Conservation (phyloP, 148 eudicot genomes). For the Persicaria maculosa region DNA sequence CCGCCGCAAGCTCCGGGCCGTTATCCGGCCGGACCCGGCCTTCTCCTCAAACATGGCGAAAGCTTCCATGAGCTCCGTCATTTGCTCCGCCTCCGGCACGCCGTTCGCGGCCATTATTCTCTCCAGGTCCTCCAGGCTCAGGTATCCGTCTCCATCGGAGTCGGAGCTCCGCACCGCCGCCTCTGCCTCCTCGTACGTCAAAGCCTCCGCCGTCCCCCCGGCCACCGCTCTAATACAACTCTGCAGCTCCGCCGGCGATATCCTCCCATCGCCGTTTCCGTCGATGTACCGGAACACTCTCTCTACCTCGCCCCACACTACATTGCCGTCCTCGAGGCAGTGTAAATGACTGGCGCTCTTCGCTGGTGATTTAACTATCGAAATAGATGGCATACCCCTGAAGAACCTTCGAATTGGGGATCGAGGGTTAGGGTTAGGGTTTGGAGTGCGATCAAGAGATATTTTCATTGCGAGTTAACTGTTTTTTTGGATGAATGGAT, state of each 20-base stretch:
- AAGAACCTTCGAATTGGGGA: conserved; percentile 7
- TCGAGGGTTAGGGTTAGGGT: conserved; percentile 7
- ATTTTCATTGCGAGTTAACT: background rate
- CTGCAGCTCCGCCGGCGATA: conserved; percentile 28
- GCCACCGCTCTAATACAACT: conserved; percentile 20
- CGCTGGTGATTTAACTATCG: background rate
- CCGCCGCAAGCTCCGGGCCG: conserved; percentile 41
- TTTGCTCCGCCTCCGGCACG: conserved; percentile 26
- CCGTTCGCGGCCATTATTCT: conserved; percentile 18
- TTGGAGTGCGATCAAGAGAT: background rate
- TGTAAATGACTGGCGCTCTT: background rate
- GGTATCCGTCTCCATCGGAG: conserved; percentile 36
- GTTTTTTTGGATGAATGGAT: background rate
- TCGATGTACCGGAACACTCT: conserved; percentile 28
- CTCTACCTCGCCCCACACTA: conserved; percentile 8
- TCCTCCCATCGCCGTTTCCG: conserved; percentile 32
- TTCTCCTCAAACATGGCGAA: conserved; percentile 35
- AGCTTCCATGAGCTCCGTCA: conserved; percentile 32
- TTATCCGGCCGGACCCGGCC: conserved; percentile 28
- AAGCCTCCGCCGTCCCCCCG: conserved; percentile 17
- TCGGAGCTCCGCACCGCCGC: conserved; percentile 34
- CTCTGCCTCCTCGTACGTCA: conserved; percentile 38
- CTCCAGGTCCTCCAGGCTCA: conserved; percentile 14
- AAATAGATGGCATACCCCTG: background rate
- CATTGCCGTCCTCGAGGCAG: background rate